Percentiles rank a stretch among this genome's conserved stretches.
phyloP scores from a whole-genome alignment of 163 green algal genomes.

The Dunaliella salina region DNA sequence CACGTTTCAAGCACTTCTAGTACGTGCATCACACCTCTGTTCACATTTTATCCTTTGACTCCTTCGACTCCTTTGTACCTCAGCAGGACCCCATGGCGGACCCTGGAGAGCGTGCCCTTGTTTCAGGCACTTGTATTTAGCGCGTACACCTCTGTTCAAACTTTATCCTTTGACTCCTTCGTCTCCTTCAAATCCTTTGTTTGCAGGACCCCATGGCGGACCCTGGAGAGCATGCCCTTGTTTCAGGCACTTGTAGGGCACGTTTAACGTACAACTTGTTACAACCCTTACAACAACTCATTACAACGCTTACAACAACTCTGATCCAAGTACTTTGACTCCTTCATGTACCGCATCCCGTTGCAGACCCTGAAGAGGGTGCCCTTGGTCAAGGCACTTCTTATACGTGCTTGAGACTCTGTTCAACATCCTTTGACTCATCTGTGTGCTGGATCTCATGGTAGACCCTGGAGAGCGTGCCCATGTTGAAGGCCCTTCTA shows the following conservation, averaged over 20 bases:
- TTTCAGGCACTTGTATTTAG: constrained; percentile 36
- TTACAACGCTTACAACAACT: too few species aligned
- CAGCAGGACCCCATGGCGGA: constrained; percentile 85
- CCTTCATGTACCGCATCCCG: too few species aligned
- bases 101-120: constrained; percentile 65
- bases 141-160: background rate
- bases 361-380: too few species aligned
- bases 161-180: background rate
- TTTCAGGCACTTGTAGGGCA: constrained; percentile 80
- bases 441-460: constrained; percentile 77
- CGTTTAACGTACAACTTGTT: too few species aligned
- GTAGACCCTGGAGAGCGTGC: constrained; percentile 68
- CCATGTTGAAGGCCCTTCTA: constrained; percentile 43
- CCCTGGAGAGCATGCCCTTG: constrained; percentile 65
- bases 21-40: background rate
- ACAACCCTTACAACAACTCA: too few species aligned
- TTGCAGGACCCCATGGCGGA: constrained; percentile 86
- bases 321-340: too few species aligned
- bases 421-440: too few species aligned
- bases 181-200: background rate
- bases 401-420: too few species aligned
- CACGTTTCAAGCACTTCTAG: constrained; percentile 35
- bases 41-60: too few species aligned
- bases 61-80: background rate
- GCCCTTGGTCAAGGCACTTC: too few species aligned